A percentile compares a stretch with the other conserved stretches of the same genome.
phyloP scores from a whole-genome alignment of 768 basidiomycete species.

The Tulasnella sp. region DNA sequence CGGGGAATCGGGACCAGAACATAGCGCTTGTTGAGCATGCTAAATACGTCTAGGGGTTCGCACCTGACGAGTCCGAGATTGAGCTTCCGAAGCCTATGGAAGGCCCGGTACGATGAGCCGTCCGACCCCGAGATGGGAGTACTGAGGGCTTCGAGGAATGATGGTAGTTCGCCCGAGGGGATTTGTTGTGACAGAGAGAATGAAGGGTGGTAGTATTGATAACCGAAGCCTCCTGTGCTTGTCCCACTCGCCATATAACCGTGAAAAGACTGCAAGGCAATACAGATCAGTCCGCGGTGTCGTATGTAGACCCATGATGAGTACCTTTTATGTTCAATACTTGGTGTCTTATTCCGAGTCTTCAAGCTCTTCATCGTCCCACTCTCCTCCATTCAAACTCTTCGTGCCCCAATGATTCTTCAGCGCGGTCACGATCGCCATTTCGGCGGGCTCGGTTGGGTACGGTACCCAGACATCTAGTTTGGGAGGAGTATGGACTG shows the following conservation, averaged over 20 bases:
- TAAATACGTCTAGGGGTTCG: background rate
- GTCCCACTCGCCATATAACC: too few relatives aligned
- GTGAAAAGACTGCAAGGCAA: too few relatives aligned
- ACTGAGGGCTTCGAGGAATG: background rate
- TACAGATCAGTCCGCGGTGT: too few relatives aligned
- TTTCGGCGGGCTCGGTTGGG: background rate
- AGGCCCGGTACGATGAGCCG: background rate
- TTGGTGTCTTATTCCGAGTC: background rate
- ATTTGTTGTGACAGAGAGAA: too few relatives aligned
- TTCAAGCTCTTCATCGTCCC: background rate
- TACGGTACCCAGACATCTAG: background rate
- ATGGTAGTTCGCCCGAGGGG: background rate
- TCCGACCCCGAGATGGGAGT: background rate
- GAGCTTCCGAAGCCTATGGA: background rate
- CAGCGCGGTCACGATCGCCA: background rate
- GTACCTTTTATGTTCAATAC: too few relatives aligned
- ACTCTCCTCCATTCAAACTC: background rate
- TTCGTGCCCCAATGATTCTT: background rate
- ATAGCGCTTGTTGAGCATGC: background rate
- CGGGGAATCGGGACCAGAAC: background rate
- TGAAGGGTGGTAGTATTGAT: too few relatives aligned
- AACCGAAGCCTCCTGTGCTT: too few relatives aligned
- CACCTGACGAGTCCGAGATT: background rate
- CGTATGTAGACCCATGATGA: too few relatives aligned
- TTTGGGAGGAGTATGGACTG: background rate